Percentiles rank a stretch among this genome's conserved stretches.
Conservation (phyloP, 352 stramenopile genomes). For the Globisporangium cylindrosporum region DNA sequence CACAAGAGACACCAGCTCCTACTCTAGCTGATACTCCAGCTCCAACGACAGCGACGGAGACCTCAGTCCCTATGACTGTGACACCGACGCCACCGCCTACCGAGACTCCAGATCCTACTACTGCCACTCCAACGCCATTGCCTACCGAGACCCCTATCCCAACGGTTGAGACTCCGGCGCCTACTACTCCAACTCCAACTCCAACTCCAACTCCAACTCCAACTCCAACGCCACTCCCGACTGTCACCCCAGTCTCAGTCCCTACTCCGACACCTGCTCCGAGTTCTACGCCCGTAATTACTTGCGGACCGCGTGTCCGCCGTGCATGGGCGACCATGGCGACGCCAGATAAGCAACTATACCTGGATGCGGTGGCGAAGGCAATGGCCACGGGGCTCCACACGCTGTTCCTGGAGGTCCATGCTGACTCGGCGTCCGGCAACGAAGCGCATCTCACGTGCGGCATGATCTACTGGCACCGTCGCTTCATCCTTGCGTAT, state of each 20-base stretch:
- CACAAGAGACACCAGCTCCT: not conserved
- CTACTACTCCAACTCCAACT: too few relatives aligned
- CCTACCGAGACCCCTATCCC: too few relatives aligned
- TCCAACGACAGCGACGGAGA: not conserved
- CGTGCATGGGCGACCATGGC: constrained; percentile 43
- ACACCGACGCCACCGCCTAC: too few relatives aligned
- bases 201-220: too few relatives aligned
- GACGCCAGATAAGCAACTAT: constrained; percentile 52
- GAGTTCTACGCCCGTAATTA: not conserved
- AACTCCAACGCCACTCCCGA: too few relatives aligned
- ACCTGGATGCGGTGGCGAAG: constrained; percentile 51
- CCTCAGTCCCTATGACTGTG: not conserved
- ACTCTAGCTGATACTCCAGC: not conserved
- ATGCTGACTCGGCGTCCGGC: constrained; percentile 34
- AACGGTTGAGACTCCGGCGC: too few relatives aligned
- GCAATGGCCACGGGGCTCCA: constrained; percentile 56
- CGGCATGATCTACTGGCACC: constrained; percentile 69
- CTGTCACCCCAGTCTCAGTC: too few relatives aligned
- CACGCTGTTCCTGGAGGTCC: constrained; percentile 53
- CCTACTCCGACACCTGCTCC: not conserved
- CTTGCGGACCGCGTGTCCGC: constrained; percentile 47
- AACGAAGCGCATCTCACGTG: constrained; percentile 47
- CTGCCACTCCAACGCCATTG: too few relatives aligned
- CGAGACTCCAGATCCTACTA: too few relatives aligned
- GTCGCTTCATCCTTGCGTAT: constrained; percentile 64